Base-by-base conservation (phyloP, 2,329 filamentous ascomycete genomes). In the Aspergillus cejpii region DNA sequence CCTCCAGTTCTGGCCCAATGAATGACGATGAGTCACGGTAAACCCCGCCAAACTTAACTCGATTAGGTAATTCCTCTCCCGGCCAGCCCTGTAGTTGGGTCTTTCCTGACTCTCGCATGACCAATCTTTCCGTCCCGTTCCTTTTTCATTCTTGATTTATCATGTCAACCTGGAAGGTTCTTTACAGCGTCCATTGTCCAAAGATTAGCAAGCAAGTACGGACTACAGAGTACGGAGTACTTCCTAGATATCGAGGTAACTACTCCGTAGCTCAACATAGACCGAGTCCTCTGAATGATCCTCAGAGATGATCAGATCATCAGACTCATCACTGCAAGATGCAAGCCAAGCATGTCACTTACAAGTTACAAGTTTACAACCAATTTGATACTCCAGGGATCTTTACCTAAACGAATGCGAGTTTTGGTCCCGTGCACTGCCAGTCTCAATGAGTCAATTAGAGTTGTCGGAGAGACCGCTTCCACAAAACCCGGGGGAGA, bases 41-140 rank as follows among this genome's bases (percentile, higher is more conserved):
- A 39, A 33, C 21, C 37, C 43, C 44, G 41, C 41, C 10, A 19
- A 23, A 14, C 49, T 52, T 45, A 39, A 14, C 42, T 38, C 10
- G 6, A 31, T 28, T 20, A n/a, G 44, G 44, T 39, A 41, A 49
- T 39, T 34, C 40, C 41, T 40, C 23, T 14, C 29, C 24, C 42
- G 39, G 20, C 26, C 41, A 47, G 37, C 37, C 27, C 21, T 26
- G 20, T 19, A 33, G 10, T 19, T 20, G 40, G 39, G 23, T n/a
- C 23, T 45, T 51, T 48, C 49, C 50, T 54, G 51, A 53, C 53
- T n/a, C 23, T 45, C 52, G 51, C 49, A 52, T 54, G 51, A 53
- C 53, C 49, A 47, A 51, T 52, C 47, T 46, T 50, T 52, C 49
- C 53, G 49, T 45, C 33, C 48, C 48, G 48, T 43, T 48, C 42